Evolutionary conservation across 1,284 basidiomycete species (phyloP), one percentile per base, ranked within the genome.

Genomic region (Tilletia indica): DNA sequence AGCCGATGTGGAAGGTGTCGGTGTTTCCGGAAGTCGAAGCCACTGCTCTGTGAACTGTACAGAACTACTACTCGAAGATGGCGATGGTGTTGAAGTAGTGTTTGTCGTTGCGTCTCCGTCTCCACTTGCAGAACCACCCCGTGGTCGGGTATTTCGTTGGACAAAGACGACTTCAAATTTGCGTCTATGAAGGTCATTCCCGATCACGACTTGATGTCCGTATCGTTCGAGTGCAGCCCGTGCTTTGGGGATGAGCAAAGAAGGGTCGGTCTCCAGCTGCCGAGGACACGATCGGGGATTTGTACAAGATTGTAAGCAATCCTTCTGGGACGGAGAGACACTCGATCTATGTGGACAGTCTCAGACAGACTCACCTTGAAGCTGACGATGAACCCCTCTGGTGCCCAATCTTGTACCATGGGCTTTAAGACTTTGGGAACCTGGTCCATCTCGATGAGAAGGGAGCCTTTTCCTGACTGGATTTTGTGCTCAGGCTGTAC

Each of bases 391-490:
- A 90, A 98, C 0, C 93, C 95, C 70, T 93, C 90, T 0, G 90
- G 90, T 0, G 91, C 91, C 97, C 96, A 99, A 83, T 97, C 91
- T 68, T 92, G 90, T 2, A 97, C 94, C 86, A 99, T 88, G 0
- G 93, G 91, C 84, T 93, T 92, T 63, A 99, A 86, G 49, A 98
- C 91, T 85, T 99, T 99, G 8, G 97, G 96, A 0, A 98, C 95
- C 85, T 97, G 94, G 84, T 99, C 96, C 95, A 99, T 98, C 84
- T 97, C 94, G 74, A 99, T 92, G 56, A 91, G 89, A 47, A 99
- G 86, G 76, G 92, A 94, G 2, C 83, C 83, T 83, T 96, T 94
- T 25, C 92, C 92, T 0, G 93, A 97, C 84, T 99, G 96, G 63
- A 99, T 98, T 86, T 99, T 99, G 87, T 99, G 96, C 86, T 94